Base-by-base conservation (phyloP, 2,329 filamentous ascomycete genomes). In the Monosporascus sp. region DNA sequence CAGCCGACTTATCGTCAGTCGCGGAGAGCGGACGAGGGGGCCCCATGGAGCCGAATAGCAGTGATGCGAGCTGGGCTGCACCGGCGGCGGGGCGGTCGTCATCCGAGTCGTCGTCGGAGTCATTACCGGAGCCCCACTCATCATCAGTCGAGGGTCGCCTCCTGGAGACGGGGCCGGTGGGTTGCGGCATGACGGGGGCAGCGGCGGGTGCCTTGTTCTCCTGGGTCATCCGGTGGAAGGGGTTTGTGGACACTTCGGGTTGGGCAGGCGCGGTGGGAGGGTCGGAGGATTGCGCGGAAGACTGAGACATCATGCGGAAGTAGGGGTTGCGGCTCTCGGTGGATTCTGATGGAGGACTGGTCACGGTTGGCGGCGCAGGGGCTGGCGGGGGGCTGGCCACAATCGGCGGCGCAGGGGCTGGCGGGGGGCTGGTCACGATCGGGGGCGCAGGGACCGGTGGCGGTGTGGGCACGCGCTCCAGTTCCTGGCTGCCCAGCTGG, bases 11-110 rank as follows among this genome's bases (percentile, higher is more conserved):
- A 60, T 88, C 85, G 52, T 89, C 91, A 69, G 89, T 85, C 7
- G 91, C 88, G 20, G 90, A 95, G 45, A 97, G 74, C 31, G 93
- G 92, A 50, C 93, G 85, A 16, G 94, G 93, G 40, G 94, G 93
- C 9, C 84, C 93, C 92, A 99, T 97, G 50, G 92, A 96, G 55
- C 94, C 93, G 68, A 99, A 99, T 20, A 99, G 80, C 56, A 97
- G 94, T 7, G 90, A 96, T 17, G 94, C 94, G 38, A 99, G 82
- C 63, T 96, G 90, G 56, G 95, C 94, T 48, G 94, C 94, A 61
- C 85, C 91, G 55, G 88, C 90, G 49, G 88, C 88, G 19, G 89
- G 86, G 9, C 86, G 82, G 51, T 91, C 88, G 52, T 92, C 89
- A 52, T 93, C 87, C 37, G 84, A 86, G 50, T 90, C 88, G 52